These are phyloP conservation scores for Pythium pectinolyticum DNA, from an alignment of 352 stramenopile species.

Conservation along the genomic window DNA sequence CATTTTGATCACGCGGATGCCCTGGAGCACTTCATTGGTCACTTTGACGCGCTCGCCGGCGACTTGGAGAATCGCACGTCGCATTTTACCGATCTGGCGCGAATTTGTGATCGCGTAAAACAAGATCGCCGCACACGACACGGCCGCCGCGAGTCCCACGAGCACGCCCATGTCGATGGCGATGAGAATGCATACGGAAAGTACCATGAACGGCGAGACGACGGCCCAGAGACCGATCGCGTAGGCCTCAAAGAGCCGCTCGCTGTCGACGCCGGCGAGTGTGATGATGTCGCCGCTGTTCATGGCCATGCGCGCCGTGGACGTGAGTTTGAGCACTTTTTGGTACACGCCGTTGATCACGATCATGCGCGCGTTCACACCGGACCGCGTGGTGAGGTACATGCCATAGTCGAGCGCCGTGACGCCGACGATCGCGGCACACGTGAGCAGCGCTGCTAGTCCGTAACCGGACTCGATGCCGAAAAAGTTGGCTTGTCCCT, in stretches of 20 bases:
- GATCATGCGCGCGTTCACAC: constrained; percentile 43
- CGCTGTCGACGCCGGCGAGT: constrained; percentile 43
- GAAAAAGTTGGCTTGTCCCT: constrained; percentile 20
- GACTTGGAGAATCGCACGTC: constrained; percentile 35
- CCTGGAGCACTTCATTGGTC: constrained; percentile 83
- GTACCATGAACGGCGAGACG: constrained; percentile 46
- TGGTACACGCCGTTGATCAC: constrained; percentile 50
- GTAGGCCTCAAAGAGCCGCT: constrained; percentile 47
- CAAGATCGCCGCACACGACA: constrained; percentile 9
- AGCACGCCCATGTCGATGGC: constrained; percentile 38
- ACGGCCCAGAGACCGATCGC: constrained; percentile 40
- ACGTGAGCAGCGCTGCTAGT: constrained; percentile 8
- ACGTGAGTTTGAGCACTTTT: constrained; percentile 52
- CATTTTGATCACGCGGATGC: constrained; percentile 80
- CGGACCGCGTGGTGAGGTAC: constrained; percentile 43
- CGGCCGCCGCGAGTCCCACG: constrained; percentile 13
- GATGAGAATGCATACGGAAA: constrained; percentile 45
- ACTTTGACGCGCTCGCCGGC: constrained; percentile 76
- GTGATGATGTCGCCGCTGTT: constrained; percentile 56
- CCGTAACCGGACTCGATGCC: constrained; percentile 20
- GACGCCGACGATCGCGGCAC: constrained; percentile 20
- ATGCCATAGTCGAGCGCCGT: constrained; percentile 44
- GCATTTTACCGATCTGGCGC: constrained; percentile 32
- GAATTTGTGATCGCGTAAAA: constrained; percentile 29
- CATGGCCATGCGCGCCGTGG: constrained; percentile 35